phyloP scores from a whole-genome alignment of 129 eudicot genomes.

The Solidago caesia region DNA sequence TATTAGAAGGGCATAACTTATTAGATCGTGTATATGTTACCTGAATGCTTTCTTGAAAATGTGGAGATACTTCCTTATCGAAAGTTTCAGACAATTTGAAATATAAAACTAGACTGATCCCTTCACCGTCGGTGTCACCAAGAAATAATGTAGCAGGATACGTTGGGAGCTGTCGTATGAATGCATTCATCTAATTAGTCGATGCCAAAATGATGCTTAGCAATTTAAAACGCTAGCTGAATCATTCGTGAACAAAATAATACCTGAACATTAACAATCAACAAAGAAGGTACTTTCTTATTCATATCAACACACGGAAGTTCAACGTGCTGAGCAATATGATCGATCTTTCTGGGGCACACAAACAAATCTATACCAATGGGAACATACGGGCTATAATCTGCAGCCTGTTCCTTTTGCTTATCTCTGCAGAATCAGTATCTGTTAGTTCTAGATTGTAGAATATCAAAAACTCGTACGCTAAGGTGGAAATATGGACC shows the following conservation, averaged over 20 bases:
- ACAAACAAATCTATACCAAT: slow-evolving; percentile 70
- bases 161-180: slow-evolving; percentile 58
- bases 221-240: too few relatives aligned
- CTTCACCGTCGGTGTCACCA: slow-evolving; percentile 81
- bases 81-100: slow-evolving; percentile 66
- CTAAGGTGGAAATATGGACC: too few relatives aligned
- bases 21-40: slow-evolving; percentile 28
- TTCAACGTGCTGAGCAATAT: slow-evolving; percentile 71
- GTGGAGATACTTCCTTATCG: slow-evolving; percentile 51
- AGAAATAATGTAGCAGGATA: slow-evolving; percentile 73
- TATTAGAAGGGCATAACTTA: background rate
- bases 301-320: slow-evolving; percentile 52
- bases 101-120: slow-evolving; percentile 74
- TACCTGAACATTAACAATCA: slow-evolving; percentile 89
- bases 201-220: background rate
- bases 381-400: slow-evolving; percentile 63
- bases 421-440: slow-evolving; percentile 59
- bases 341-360: slow-evolving; percentile 68
- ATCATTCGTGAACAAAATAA: background rate
- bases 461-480: background rate
- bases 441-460: background rate
- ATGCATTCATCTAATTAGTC: background rate
- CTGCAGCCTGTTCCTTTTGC: slow-evolving; percentile 59
- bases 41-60: slow-evolving; percentile 60
- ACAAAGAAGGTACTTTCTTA: slow-evolving; percentile 53